Conservation (phyloP, 1,284 basidiomycete species). For the Jaminaea rosea region DNA sequence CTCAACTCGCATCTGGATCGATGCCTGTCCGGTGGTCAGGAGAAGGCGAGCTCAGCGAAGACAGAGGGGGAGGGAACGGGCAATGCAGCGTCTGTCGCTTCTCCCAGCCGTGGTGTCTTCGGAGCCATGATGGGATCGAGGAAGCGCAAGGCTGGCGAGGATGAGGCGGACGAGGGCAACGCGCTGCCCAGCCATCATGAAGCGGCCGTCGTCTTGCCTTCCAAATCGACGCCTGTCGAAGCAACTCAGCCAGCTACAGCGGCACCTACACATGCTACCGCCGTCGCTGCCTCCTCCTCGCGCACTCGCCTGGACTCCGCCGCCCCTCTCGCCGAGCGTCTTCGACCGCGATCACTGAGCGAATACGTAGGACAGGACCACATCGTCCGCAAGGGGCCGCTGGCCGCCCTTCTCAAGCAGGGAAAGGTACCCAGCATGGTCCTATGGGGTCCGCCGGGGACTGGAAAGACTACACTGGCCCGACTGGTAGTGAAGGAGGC, state of each 20-base stretch:
- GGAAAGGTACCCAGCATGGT: conserved; percentile 38
- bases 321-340: conserved; percentile 38
- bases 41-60: background rate
- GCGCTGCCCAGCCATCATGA: background rate
- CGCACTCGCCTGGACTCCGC: conserved; percentile 10
- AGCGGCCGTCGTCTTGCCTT: background rate
- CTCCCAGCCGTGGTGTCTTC: background rate
- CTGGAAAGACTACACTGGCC: conserved; percentile 71
- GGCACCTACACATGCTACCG: background rate
- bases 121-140: background rate
- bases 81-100: background rate
- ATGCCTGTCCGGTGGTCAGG: conserved; percentile 8
- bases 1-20: conserved; percentile 39
- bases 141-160: background rate
- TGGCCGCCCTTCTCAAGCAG: conserved; percentile 27
- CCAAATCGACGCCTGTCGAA: background rate
- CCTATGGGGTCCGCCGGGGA: conserved; percentile 43
- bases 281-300: background rate
- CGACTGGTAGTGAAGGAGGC: conserved; percentile 59
- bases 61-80: no score
- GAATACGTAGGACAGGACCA: conserved; percentile 38
- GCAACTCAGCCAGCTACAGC: background rate
- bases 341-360: conserved; percentile 32
- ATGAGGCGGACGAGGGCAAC: background rate
- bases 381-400: conserved; percentile 31